phyloP scores from a whole-genome alignment of 2,329 filamentous ascomycete genomes.

The Fusarium mundagurra region DNA sequence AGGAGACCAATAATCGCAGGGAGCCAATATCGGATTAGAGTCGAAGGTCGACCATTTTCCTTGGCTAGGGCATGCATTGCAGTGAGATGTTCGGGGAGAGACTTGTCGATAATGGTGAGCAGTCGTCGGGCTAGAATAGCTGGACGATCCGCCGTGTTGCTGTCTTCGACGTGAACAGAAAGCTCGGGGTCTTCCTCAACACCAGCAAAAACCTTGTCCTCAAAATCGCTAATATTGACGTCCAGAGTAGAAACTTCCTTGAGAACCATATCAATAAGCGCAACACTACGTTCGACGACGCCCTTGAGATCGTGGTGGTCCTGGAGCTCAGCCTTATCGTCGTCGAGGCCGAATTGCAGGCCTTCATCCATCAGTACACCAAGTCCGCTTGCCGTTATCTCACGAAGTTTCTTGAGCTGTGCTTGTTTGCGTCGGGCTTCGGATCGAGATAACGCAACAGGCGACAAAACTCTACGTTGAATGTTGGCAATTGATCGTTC shows the following conservation, averaged over 20 bases:
- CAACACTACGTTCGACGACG: constrained; percentile 81
- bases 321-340: constrained; percentile 65
- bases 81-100: constrained; percentile 73
- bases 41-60: constrained; percentile 79
- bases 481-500: constrained; percentile 78
- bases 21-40: constrained; percentile 87
- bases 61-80: constrained; percentile 65
- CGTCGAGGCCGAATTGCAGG: constrained; percentile 71
- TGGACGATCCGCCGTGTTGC: constrained; percentile 57
- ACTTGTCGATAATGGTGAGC: constrained; percentile 72
- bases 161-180: constrained; percentile 61
- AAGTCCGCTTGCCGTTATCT: constrained; percentile 85
- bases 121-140: constrained; percentile 73
- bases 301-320: constrained; percentile 70
- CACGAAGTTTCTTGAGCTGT: constrained; percentile 75
- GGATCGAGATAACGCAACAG: constrained; percentile 77
- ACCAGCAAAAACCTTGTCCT: constrained; percentile 71
- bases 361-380: constrained; percentile 90
- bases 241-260: constrained; percentile 74
- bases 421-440: constrained; percentile 81
- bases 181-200: constrained; percentile 70
- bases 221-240: constrained; percentile 69
- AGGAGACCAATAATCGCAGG: constrained; percentile 76
- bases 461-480: constrained; percentile 77
- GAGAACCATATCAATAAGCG: constrained; percentile 86